Conservation (phyloP, 768 basidiomycete genomes). For the Daedalea quercina region DNA sequence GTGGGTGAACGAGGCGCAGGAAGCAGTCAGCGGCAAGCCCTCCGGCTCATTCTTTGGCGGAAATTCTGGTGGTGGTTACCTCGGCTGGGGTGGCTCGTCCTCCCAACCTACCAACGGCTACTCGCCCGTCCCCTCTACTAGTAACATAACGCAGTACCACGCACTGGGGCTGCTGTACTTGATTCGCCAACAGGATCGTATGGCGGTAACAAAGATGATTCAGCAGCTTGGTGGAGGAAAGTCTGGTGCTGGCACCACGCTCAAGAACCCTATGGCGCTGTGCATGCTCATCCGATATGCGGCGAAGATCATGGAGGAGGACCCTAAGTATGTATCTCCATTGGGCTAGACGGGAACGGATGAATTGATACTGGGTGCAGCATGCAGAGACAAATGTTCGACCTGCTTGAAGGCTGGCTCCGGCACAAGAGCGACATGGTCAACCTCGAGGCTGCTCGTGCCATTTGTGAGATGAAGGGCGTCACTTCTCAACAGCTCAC, state of each 20-base stretch:
- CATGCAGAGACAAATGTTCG: slow-evolving; percentile 87
- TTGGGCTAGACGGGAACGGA: neutral
- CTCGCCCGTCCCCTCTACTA: slow-evolving; percentile 81
- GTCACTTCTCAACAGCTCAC: slow-evolving; percentile 72
- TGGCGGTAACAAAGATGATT: slow-evolving; percentile 99
- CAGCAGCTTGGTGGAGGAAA: slow-evolving; percentile 92
- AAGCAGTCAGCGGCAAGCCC: slow-evolving; percentile 88
- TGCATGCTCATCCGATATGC: slow-evolving; percentile 99
- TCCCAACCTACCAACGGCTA: slow-evolving; percentile 46
- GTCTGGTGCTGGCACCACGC: slow-evolving; percentile 70
- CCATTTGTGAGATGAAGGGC: slow-evolving; percentile 93
- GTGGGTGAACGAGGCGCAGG: slow-evolving; percentile 99
- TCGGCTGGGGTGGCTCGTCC: slow-evolving; percentile 63
- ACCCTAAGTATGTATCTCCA: slow-evolving; percentile 74
- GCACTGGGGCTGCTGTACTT: slow-evolving; percentile 89
- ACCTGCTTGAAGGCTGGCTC: slow-evolving; percentile 90
- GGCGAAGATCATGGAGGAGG: slow-evolving; percentile 98
- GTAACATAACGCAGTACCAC: slow-evolving; percentile 95
- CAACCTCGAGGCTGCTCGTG: slow-evolving; percentile 96
- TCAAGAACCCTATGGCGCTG: slow-evolving; percentile 95
- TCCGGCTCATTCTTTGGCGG: slow-evolving; percentile 60
- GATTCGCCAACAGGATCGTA: slow-evolving; percentile 95
- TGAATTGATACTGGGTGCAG: slow-evolving; percentile 31
- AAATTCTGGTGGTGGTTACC: slow-evolving; percentile 48
- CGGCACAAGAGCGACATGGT: slow-evolving; percentile 99